phyloP scores from a whole-genome alignment of 2,329 filamentous ascomycete genomes.

The Biscogniauxia sp. region DNA sequence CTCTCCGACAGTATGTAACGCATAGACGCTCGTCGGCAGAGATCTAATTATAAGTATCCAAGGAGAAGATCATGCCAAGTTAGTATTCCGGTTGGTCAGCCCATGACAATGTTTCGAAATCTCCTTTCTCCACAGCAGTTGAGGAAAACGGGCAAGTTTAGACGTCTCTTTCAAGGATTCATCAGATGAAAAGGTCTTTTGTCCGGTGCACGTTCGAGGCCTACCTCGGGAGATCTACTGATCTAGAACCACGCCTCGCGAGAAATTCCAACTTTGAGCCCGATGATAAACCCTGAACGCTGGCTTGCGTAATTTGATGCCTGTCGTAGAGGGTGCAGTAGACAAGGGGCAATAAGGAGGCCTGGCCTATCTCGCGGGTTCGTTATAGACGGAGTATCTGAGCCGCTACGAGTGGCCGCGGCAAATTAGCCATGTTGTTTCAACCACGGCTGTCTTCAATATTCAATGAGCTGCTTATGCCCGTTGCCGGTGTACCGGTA shows the following conservation, averaged over 20 bases:
- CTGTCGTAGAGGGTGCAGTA: background rate
- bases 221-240: background rate
- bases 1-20: background rate
- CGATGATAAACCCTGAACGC: background rate
- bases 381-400: background rate
- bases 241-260: background rate
- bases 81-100: conserved; percentile 19
- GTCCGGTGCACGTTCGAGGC: background rate
- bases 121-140: conserved; percentile 7
- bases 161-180: background rate
- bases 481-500: background rate
- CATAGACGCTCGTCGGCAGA: conserved; percentile 11
- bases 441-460: background rate
- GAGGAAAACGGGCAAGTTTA: conserved; percentile 7
- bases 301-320: background rate
- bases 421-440: background rate
- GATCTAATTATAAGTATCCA: conserved; percentile 21
- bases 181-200: background rate
- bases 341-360: background rate
- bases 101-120: conserved; percentile 10
- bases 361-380: background rate
- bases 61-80: conserved; percentile 4
- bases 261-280: background rate
- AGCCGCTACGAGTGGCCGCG: background rate
- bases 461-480: background rate